Evolutionary conservation across 768 basidiomycete genomes (phyloP), one percentile per base, ranked within the genome.

Genomic region (Trametes cingulata): DNA sequence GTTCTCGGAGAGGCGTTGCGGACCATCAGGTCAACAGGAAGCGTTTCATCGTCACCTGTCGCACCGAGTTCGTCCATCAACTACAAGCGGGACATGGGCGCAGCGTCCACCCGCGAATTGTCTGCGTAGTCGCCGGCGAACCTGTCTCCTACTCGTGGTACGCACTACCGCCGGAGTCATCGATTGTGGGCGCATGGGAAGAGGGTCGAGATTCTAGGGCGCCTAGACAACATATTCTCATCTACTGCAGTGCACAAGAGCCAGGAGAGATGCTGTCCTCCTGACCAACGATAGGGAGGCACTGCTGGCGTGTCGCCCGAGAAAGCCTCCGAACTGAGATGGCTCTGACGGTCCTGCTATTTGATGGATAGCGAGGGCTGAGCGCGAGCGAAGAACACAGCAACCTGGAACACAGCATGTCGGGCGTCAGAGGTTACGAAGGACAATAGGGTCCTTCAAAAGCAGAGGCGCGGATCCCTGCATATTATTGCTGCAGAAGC

Each of bases 401-500:
- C 29, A 33, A 33, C 10, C n/a, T 33, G 29, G 29, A 43, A 19
- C 19, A 43, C 42, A 43, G 42, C n/a, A 19, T 33, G 29, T 33
- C 29, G 29, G 10, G 29, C 29, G 4, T 33, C 10, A 10, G 10
- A 33, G 29, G 10, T 33, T 5, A 10, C 29, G 10, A 5, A 10
- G 29, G 10, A 33, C 29, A 33, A 33, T 33, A 33, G 29, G 29
- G 4, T 10, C 29, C 51, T 15, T 24, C 20, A 41, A 25, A 6
- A 12, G 24, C 8, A 24, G 22, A 14, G n/a, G 10, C 17, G n/a
- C 4, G 7, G 20, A n/a, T 37, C 27, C 55, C 8, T 13, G 20
- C 47, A 29, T 40, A 61, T 61, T 61, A 61, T 22, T 45, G 53
- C 48, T 50, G 35, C 19, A 6, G n/a, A n/a, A 15, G 47, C 52